These are phyloP conservation scores for Cladophialophora bantiana DNA, from an alignment of 2,329 filamentous ascomycete species.

Conservation along the genomic window DNA sequence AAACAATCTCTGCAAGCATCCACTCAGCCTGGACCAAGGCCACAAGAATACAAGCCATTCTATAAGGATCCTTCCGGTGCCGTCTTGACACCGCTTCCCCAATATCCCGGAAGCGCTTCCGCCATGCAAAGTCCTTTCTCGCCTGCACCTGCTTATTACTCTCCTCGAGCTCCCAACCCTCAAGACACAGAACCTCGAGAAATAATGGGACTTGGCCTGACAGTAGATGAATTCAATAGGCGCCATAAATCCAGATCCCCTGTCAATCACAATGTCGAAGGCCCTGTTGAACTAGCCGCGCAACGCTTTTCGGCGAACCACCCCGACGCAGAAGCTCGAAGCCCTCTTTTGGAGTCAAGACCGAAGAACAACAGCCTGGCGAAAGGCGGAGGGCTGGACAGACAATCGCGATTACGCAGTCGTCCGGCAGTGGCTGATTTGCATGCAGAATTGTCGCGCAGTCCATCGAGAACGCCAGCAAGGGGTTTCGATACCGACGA, in stretches of 20 bases:
- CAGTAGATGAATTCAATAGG: conserved; percentile 28
- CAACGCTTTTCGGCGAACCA: conserved; percentile 24
- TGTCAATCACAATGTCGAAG: conserved; percentile 6
- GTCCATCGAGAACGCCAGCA: conserved; percentile 23
- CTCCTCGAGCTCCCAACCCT: conserved; percentile 2
- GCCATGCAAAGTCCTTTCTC: conserved; percentile 20
- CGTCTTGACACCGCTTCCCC: conserved; percentile 24
- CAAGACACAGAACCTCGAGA: conserved; percentile 31
- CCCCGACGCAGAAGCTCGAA: conserved; percentile 18
- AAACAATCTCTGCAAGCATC: conserved; percentile 6
- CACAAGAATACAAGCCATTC: conserved; percentile 19
- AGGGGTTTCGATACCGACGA: conserved; percentile 11
- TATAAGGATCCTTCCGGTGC: conserved; percentile 17
- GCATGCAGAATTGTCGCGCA: conserved; percentile 21
- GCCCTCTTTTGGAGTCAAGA: conserved; percentile 17
- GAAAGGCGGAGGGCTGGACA: background rate
- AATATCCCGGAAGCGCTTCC: conserved; percentile 14
- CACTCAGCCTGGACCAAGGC: background rate
- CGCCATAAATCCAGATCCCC: conserved; percentile 27
- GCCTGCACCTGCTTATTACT: conserved; percentile 25
- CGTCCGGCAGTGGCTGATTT: conserved; percentile 23
- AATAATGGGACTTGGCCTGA: conserved; percentile 32
- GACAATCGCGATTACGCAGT: conserved; percentile 23
- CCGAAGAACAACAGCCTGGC: conserved; percentile 12
- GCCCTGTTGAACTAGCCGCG: conserved; percentile 29